Conservation (phyloP, 2,329 filamentous ascomycete species). For the Triangularia verruculosa region DNA sequence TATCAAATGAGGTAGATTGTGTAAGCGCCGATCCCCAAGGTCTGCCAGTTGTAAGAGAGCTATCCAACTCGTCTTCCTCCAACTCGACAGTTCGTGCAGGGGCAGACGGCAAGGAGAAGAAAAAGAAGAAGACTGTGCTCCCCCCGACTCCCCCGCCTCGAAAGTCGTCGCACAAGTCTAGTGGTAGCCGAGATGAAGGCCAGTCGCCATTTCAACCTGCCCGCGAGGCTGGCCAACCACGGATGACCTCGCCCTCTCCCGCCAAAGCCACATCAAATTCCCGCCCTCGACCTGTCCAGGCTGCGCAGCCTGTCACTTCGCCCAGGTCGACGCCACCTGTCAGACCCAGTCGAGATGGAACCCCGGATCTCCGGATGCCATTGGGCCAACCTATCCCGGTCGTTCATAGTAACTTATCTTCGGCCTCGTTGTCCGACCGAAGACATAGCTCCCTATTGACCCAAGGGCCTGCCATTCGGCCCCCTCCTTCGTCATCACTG, state of each 20-base stretch:
- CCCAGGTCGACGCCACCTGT: constrained; percentile 46
- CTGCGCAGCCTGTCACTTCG: constrained; percentile 29
- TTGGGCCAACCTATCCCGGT: constrained; percentile 50
- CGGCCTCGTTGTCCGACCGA: constrained; percentile 47
- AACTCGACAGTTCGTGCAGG: constrained; percentile 61
- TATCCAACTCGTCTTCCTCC: constrained; percentile 69
- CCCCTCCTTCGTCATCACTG: constrained; percentile 35
- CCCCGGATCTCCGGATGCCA: constrained; percentile 58
- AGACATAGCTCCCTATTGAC: constrained; percentile 40
- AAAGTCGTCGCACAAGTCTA: constrained; percentile 58
- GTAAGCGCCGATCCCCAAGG: constrained; percentile 51
- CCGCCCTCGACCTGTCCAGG: constrained; percentile 28
- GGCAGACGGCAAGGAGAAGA: constrained; percentile 44
- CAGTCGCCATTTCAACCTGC: constrained; percentile 40
- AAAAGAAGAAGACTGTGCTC: constrained; percentile 44
- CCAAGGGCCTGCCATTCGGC: constrained; percentile 35
- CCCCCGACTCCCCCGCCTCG: constrained; percentile 61
- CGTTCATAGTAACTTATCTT: constrained; percentile 61
- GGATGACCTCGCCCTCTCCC: constrained; percentile 25
- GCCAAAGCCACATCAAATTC: constrained; percentile 26
- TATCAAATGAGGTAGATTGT: constrained; percentile 48
- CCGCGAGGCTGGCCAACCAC: constrained; percentile 28
- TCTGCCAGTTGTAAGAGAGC: constrained; percentile 65
- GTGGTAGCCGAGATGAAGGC: constrained; percentile 37
- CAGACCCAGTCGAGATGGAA: constrained; percentile 67